Evolutionary conservation across 192 early-diverging fungal genomes (phyloP).

Genomic region (Backusella circina): DNA sequence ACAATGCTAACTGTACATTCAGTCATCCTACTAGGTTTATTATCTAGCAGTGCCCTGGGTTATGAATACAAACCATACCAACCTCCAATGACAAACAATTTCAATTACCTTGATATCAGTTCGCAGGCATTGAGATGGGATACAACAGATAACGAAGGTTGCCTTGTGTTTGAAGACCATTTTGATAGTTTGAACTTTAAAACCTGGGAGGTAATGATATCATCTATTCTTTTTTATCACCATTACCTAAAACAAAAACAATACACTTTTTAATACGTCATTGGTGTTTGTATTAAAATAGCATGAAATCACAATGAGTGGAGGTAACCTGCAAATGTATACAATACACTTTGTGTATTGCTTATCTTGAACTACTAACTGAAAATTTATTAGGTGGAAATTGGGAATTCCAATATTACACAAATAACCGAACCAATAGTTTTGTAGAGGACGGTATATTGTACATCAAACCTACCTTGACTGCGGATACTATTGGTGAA

Average conservation of each 20-base stretch:
- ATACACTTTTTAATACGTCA: neutral
- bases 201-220: conserved; percentile 27
- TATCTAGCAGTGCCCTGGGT: neutral
- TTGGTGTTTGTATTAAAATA: neutral
- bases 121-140: neutral
- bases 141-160: conserved; percentile 1
- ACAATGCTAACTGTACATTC: neutral
- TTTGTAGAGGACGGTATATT: conserved; percentile 56
- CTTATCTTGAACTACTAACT: neutral
- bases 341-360: neutral
- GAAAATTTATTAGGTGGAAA: conserved; percentile 22
- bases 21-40: neutral
- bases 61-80: neutral
- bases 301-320: conserved; percentile 30
- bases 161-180: conserved; percentile 34
- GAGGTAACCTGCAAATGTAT: conserved; percentile 7
- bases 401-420: conserved; percentile 29
- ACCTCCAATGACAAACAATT: neutral
- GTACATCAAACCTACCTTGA: conserved; percentile 59
- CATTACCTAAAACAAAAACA: neutral
- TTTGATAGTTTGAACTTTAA: conserved; percentile 24
- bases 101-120: neutral
- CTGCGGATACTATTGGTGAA: conserved; percentile 47
- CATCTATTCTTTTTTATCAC: neutral
- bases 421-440: conserved; percentile 53